Evolutionary conservation across 2,329 filamentous ascomycete genomes (phyloP), one percentile per base, ranked within the genome.

Genomic region (Didymella glomerata): DNA sequence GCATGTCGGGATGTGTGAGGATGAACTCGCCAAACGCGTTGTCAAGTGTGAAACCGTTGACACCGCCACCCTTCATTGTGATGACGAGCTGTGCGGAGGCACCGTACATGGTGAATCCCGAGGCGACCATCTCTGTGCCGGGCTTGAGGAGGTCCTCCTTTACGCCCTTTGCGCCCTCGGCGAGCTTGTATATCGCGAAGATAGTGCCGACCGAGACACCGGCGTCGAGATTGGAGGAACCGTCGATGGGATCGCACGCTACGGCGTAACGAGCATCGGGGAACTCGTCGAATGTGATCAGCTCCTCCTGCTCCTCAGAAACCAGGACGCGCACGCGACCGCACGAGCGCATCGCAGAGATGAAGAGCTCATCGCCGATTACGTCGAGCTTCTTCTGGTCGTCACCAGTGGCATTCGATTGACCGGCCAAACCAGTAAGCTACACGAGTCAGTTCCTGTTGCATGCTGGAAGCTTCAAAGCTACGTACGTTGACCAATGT

Each of bases 51-150:
- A 99, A 99, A 72, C 95, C 95, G 80, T 98, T 97, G 80, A 99
- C 95, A 62, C 82, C 86, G 65, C 93, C 91, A 67, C 89, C 92
- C 80, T 90, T 91, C 93, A 98, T 97, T 68, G 95, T 99, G 76
- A 99, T 90, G 72, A 99, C 95, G 45, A 99, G 85, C 82, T 98
- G 94, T 4, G 95, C 89, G 3, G 93, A 97, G 68, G 95, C 95
- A 75, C 95, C 95, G 81, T 99, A 99, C 95, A 99, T 99, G 80
- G 95, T 99, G 85, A 99, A 99, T n/a, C 95, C 95, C 22, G 92
- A 89, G 34, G 95, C 94, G 20, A 98, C 86, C 67, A 98, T 87
- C 80, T 97, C 93, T 1, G 91, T 94, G 56, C 95, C 95, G 1
- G 95, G 91, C 79, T 88, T 89, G 60, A 98, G 86, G 61, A 99